Evolutionary conservation across 352 stramenopile genomes (phyloP), one percentile per base, ranked within the genome.

Genomic region (Pseudoperonospora humuli): DNA sequence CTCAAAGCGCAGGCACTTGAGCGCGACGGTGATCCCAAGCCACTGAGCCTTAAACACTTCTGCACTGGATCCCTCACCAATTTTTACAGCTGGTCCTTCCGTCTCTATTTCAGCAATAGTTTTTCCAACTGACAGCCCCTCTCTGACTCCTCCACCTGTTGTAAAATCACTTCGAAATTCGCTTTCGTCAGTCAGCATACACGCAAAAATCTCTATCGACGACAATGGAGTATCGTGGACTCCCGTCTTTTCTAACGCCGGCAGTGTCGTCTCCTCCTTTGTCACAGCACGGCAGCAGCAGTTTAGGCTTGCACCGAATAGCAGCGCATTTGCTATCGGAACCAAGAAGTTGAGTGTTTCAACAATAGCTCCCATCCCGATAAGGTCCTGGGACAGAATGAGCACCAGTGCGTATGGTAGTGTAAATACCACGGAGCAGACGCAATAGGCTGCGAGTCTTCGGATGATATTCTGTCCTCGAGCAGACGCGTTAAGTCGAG

Each of bases 1-100:
- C 14, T 75, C 61, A 0, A 86, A 50, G 1, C 70, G 67, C 20
- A 86, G 69, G 48, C 71, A 84, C 48, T 86, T 86, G 37, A 86
- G 72, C n/a, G 75, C 75, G 10, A 84, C 71, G 0, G 71, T 83
- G 31, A 83, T 86, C n/a, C 71, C 75, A 11, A 86, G 60, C 71
- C 71, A 86, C 40, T 84, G 67, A 1, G 60, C 75, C 39, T 72
- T 74, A 54, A 78, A 86, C 29, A 86, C 71, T 25, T 83, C 57
- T 0, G 69, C 71, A 43, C 72, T 84, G 14, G 70, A 82, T 17
- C 70, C 72, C 44, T 82, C 70, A 5, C 75, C 71, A 29, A 86
- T 84, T 61, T 81, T 83, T 17, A 76, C 51, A 3, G 78, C 75
- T 3, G 60, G 69, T 3, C 65, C 67, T 40, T 81, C 71, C 7